Evolutionary conservation across 495 filamentous ascomycete genomes (phyloP), one percentile per base, ranked within the genome.

Genomic region (Jackrogersella multiformis): DNA sequence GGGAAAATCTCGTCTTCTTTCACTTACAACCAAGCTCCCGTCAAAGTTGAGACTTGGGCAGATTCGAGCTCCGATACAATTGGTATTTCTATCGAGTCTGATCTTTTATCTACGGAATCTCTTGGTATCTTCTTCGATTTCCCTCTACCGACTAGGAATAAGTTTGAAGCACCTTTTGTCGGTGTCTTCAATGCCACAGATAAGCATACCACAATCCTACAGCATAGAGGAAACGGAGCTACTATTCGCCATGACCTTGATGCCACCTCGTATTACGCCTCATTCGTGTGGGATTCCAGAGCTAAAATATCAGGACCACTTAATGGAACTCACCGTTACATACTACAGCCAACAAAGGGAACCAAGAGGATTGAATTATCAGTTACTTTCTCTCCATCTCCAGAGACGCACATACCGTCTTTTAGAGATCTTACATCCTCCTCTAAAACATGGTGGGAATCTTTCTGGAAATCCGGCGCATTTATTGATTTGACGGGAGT

Each of bases 81-180:
- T n/a, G 78, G 77, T 2, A 70, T 86, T 15, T 51, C 72, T 5
- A 68, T 86, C 26, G 55, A 78, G 24, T 85, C 81, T 0, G 56
- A 77, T 6, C 62, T 82, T 21, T 44, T 85, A 7, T 61, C 54
- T 24, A 64, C 26, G 10, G 74, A 67, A 0, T 68, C 75, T 15
- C 64, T 85, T 6, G 77, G 78, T 8, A 63, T 85, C 21, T 85
- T 84, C 68, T 77, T 85, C 59, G 83, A 85, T 53, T 86, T 82
- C 55, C 83, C 84, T 15, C 77, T 81, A 56, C 76, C 79, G 5
- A 80, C 78, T 51, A 56, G 59, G 5, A 76, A 82, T 53, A 85
- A 84, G 34, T 81, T 79, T 62, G 76, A 81, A 24, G 78, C 77
- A 9, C 77, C 80, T 10, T 85, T 82, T 62, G 83, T 86, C 2